Percentiles rank a stretch among this genome's conserved stretches.
Conservation (phyloP, 257 asterid genomes). For the Penstemon davidsonii region DNA sequence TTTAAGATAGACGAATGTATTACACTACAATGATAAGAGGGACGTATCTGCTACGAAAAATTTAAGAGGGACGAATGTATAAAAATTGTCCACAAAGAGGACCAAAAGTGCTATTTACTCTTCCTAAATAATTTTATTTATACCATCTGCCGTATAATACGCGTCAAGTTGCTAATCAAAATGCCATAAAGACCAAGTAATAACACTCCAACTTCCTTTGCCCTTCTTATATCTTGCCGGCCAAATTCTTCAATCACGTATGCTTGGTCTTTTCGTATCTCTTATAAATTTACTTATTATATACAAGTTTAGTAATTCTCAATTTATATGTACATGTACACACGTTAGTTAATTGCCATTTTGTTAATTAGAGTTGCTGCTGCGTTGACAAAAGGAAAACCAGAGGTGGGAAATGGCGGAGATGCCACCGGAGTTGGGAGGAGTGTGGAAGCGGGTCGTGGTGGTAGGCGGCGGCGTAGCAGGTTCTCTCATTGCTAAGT, state of each 20-base stretch:
- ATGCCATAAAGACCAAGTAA: constrained; percentile 26
- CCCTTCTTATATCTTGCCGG: constrained; percentile 1
- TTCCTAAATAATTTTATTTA: too few relatives aligned
- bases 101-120: too few relatives aligned
- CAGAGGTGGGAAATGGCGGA: constrained; percentile 37
- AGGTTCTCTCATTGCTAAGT: constrained; percentile 73
- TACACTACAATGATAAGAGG: too few relatives aligned
- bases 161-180: constrained; percentile 6
- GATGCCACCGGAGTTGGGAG: constrained; percentile 45
- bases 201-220: constrained; percentile 4
- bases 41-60: too few relatives aligned
- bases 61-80: too few relatives aligned
- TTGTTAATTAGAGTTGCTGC: not conserved
- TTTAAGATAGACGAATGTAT: too few relatives aligned
- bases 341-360: not conserved
- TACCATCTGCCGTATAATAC: not conserved
- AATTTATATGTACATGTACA: not conserved
- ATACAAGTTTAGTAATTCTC: too few relatives aligned
- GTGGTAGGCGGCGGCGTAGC: constrained; percentile 92
- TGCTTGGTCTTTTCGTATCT: too few relatives aligned
- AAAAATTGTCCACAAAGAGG: too few relatives aligned
- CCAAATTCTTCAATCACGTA: constrained; percentile 1
- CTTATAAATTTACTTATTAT: too few relatives aligned
- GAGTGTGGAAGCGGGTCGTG: constrained; percentile 84
- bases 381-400: constrained; percentile 23